These are phyloP conservation scores for Camellia oleifera DNA, from an alignment of 179 eudicot species.

Conservation along the genomic window DNA sequence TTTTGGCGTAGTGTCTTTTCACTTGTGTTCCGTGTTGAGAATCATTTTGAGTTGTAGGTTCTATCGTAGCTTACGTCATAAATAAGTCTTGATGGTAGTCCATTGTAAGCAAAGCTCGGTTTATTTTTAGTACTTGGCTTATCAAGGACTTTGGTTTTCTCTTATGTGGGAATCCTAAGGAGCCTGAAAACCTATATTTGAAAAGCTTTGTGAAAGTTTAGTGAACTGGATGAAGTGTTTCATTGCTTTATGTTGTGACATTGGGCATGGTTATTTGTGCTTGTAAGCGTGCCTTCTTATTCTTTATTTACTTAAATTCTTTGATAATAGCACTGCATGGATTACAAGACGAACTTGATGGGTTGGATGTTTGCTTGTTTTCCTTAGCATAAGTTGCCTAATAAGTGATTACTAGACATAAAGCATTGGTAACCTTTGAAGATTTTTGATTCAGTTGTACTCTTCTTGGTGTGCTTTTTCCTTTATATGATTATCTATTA, in stretches of 20 bases:
- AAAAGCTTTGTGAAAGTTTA: neutral
- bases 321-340: neutral
- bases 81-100: too few species aligned
- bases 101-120: neutral
- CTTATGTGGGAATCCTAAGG: neutral
- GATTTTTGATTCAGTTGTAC: neutral
- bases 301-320: neutral
- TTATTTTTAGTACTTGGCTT: neutral
- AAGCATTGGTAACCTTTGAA: neutral
- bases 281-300: neutral
- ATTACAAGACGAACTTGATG: neutral
- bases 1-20: too few species aligned
- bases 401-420: neutral
- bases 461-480: neutral
- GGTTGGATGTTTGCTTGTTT: neutral
- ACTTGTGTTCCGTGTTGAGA: too few species aligned
- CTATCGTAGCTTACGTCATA: too few species aligned
- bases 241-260: neutral
- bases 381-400: neutral
- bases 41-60: too few species aligned
- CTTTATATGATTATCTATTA: neutral
- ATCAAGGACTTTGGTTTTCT: neutral
- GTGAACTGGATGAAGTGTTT: neutral
- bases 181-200: neutral
- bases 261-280: neutral